Base-by-base conservation (phyloP, 192 early-diverging fungal genomes). In the Umbelopsis sp. region DNA sequence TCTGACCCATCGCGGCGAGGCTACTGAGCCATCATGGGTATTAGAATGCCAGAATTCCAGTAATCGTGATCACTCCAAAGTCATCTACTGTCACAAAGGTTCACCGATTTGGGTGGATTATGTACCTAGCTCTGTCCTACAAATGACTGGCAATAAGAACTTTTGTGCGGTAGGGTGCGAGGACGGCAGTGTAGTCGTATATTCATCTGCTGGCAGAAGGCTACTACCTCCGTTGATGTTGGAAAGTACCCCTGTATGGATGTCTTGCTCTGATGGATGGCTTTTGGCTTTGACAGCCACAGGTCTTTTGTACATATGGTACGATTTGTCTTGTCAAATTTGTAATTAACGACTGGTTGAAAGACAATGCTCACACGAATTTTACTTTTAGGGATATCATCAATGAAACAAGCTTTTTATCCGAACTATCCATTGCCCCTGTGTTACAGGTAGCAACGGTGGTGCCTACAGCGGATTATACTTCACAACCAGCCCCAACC, bases 291-390 rank as follows among this genome's bases (percentile, higher is more conserved):
- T 95, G 18, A 87, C 86, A 22, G 80, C 85, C 10, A 80, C 78
- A 51, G 92, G 91, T 11, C 70, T 85, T 41, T 44, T 95, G 9
- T 85, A 75, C 72, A 79, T 89, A 21, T 95, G 93, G 93, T 90
- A 80, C 41, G 72, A 53, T 25, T 10, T 35, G 10, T 30, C 21
- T 69, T 48, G 55, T 51, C n/a, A 5, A n/a, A 50, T 52, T 22
- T 6, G 1, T 2, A 25, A 25, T 21, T 41, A 41, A 6, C 37
- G 37, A 41, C 37, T 0, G 37, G 7, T 1, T 41, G 37, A 10
- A 41, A 41, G 0, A 41, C 6, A 41, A 9, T 41, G 10, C 5
- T 41, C 6, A 30, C 37, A 1, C 37, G 7, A 6, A 4, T 41
- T 41, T 6, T 10, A n/a, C 10, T 6, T 30, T n/a, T 70, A 92